Conservation (phyloP, 352 stramenopile species). For the Saprolegnia parasitica region DNA sequence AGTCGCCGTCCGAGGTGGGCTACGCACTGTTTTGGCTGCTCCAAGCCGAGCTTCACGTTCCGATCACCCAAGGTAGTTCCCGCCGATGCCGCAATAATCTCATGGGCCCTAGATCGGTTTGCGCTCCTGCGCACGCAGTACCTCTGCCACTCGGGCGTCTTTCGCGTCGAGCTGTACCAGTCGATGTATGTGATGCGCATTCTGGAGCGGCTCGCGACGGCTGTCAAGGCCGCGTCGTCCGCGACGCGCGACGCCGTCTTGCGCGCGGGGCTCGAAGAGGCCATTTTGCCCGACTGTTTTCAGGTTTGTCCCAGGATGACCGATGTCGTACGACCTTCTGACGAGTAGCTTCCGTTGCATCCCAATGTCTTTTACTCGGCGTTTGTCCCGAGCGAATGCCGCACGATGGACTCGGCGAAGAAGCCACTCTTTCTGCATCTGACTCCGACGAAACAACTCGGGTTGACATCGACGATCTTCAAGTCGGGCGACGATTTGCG, state of each 20-base stretch:
- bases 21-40: conserved; percentile 56
- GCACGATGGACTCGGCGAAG: conserved; percentile 94
- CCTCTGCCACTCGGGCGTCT: conserved; percentile 80
- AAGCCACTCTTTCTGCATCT: conserved; percentile 86
- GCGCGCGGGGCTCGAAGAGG: conserved; percentile 43
- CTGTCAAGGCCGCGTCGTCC: conserved; percentile 40
- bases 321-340: not conserved
- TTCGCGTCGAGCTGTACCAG: conserved; percentile 86
- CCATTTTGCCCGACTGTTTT: conserved; percentile 78
- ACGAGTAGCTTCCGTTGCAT: conserved; percentile 65
- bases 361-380: conserved; percentile 72
- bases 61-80: not conserved
- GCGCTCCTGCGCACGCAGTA: conserved; percentile 72
- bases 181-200: conserved; percentile 91
- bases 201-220: conserved; percentile 65
- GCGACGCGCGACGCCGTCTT: conserved; percentile 43
- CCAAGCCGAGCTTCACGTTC: conserved; percentile 35
- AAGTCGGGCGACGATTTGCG: conserved; percentile 91
- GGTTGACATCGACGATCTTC: conserved; percentile 66
- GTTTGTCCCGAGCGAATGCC: conserved; percentile 76
- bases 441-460: conserved; percentile 62
- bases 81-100: not conserved
- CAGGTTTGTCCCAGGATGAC: conserved; percentile 37
- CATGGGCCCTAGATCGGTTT: conserved; percentile 33
- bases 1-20: conserved; percentile 36